A percentile compares a stretch with the other conserved stretches of the same genome.
These are phyloP conservation scores for Pyrenopolyporus hunteri DNA, from an alignment of 495 filamentous ascomycete species.

Conservation along the genomic window DNA sequence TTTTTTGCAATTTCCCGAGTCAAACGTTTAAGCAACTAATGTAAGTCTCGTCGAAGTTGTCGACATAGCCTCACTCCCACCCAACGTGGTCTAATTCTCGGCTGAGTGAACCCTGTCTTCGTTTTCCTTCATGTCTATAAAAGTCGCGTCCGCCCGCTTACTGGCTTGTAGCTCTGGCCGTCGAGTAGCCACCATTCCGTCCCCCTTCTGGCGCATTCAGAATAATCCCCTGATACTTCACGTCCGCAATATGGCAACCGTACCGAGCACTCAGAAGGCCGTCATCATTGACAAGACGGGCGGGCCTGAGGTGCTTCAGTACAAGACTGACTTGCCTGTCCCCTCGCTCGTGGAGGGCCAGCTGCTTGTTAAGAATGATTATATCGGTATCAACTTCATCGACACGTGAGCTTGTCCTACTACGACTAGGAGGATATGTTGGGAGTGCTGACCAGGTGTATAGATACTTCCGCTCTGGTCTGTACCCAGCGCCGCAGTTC, in stretches of 20 bases:
- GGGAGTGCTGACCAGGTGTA: neutral
- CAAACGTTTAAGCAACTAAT: no score
- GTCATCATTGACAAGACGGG: conserved; percentile 77
- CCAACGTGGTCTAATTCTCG: no score
- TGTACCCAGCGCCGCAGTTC: conserved; percentile 73
- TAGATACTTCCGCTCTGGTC: conserved; percentile 86
- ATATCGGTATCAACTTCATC: conserved; percentile 89
- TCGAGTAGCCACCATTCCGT: conserved; percentile 9
- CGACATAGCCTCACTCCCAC: no score
- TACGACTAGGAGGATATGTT: no score
- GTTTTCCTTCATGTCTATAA: conserved; percentile 23
- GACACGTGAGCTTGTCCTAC: conserved; percentile 60
- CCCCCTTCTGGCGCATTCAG: conserved; percentile 5
- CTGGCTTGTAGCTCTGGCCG: conserved; percentile 14
- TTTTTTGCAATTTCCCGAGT: no score
- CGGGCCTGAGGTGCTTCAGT: conserved; percentile 77
- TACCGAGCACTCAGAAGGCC: conserved; percentile 74
- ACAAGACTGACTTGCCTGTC: conserved; percentile 76
- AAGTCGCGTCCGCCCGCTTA: conserved; percentile 18
- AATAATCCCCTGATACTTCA: conserved; percentile 1
- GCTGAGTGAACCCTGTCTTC: neutral
- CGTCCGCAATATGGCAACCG: conserved; percentile 35
- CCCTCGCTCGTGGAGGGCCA: conserved; percentile 73
- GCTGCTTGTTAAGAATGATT: conserved; percentile 84
- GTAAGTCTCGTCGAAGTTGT: no score